phyloP scores from a whole-genome alignment of 805 yeast genomes.

The Priceomyces haplophilus region DNA sequence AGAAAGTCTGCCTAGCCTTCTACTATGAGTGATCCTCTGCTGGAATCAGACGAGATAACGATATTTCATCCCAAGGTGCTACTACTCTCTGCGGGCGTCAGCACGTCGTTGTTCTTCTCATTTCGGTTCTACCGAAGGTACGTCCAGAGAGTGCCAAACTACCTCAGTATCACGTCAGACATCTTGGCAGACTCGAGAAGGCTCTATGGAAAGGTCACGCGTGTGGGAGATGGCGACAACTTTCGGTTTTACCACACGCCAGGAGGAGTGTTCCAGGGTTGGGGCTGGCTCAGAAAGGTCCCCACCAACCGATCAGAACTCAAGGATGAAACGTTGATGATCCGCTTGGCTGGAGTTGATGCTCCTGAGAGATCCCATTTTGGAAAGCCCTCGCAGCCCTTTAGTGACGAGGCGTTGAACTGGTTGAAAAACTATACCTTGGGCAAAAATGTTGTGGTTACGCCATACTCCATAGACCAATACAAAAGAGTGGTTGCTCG shows the following conservation, averaged over 20 bases:
- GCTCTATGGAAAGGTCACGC: constrained; percentile 68
- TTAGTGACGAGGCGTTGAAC: constrained; percentile 72
- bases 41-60: constrained; percentile 15
- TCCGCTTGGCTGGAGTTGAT: constrained; percentile 88
- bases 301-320: constrained; percentile 52
- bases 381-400: constrained; percentile 91
- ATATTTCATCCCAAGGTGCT: constrained; percentile 39
- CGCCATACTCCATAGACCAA: constrained; percentile 82
- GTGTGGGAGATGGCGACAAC: constrained; percentile 96
- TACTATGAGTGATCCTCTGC: neutral
- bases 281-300: constrained; percentile 82
- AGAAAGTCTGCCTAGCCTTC: too few relatives aligned
- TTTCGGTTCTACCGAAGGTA: constrained; percentile 32
- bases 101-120: constrained; percentile 26
- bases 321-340: constrained; percentile 68
- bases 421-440: constrained; percentile 71
- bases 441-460: constrained; percentile 67
- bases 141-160: constrained; percentile 31
- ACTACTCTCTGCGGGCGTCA: constrained; percentile 34
- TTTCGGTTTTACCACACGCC: constrained; percentile 92
- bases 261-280: constrained; percentile 82
- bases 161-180: constrained; percentile 36
- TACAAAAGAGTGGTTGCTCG: constrained; percentile 85
- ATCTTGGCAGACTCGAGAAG: constrained; percentile 26
- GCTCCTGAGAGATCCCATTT: constrained; percentile 96